These are phyloP conservation scores for Aspergillus sergii DNA, from an alignment of 2,329 filamentous ascomycete genomes.

Conservation along the genomic window DNA sequence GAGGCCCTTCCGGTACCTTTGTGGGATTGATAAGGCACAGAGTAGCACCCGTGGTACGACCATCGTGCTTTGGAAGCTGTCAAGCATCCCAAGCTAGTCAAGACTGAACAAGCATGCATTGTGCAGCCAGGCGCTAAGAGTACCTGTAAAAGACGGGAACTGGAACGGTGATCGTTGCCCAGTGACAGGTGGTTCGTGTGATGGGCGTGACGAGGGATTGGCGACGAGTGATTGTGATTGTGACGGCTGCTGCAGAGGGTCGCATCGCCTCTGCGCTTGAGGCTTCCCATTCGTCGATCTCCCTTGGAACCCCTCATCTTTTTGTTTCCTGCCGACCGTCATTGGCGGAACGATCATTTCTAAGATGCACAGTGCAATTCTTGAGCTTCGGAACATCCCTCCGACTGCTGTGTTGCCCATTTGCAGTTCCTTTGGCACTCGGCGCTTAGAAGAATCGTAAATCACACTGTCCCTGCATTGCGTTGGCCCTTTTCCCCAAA, in stretches of 20 bases:
- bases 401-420: not conserved
- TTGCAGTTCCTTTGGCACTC: not conserved
- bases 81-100: constrained; percentile 2
- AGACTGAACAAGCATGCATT: constrained; percentile 15
- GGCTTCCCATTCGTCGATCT: constrained; percentile 19
- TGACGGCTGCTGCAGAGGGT: constrained; percentile 34
- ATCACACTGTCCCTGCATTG: constrained; percentile 3
- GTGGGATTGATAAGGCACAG: constrained; percentile 12
- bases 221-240: constrained; percentile 33
- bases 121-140: constrained; percentile 19
- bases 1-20: constrained; percentile 4
- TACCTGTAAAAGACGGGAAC: constrained; percentile 9
- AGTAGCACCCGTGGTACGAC: not conserved
- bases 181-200: constrained; percentile 15
- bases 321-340: not conserved
- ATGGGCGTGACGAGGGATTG: constrained; percentile 27
- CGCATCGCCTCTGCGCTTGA: constrained; percentile 12
- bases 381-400: not conserved
- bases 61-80: not conserved
- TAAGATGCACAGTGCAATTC: not conserved
- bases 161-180: constrained; percentile 2
- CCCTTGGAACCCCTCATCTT: constrained; percentile 2
- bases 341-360: not conserved
- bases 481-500: not conserved
- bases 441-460: not conserved